These are phyloP conservation scores for Xanthoparmelia taractica DNA, from an alignment of 495 filamentous ascomycete species.

Conservation along the genomic window DNA sequence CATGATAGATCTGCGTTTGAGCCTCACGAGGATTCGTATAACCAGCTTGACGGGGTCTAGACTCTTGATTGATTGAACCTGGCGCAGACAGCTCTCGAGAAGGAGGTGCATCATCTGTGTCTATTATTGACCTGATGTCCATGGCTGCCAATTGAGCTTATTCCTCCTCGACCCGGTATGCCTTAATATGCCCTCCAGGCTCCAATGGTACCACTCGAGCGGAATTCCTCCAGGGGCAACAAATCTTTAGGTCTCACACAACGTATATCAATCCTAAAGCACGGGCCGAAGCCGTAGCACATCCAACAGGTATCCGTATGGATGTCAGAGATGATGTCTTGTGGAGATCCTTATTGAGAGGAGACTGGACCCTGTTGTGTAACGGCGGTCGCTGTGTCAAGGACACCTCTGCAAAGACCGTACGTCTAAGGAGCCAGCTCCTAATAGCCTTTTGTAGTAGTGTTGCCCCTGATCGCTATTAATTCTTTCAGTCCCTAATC, in stretches of 20 bases:
- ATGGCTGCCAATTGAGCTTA: conserved; percentile 26
- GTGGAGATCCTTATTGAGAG: background rate
- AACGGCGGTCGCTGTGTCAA: background rate
- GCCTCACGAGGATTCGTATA: conserved; percentile 5
- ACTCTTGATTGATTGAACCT: conserved; percentile 25
- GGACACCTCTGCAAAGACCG: background rate
- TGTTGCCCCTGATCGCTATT: background rate
- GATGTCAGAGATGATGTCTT: background rate
- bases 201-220: background rate
- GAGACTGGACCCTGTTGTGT: background rate
- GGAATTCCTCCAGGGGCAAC: background rate
- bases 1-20: conserved; percentile 26
- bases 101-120: conserved; percentile 38
- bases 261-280: background rate
- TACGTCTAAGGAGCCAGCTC: conserved; percentile 1
- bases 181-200: conserved; percentile 5
- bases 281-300: background rate
- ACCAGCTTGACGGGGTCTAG: conserved; percentile 28
- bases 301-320: background rate
- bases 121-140: conserved; percentile 51
- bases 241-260: background rate
- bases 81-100: conserved; percentile 25
- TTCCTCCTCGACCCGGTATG: background rate
- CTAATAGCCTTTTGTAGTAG: background rate
- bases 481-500: background rate